Evolutionary conservation across 2,329 filamentous ascomycete genomes (phyloP), one percentile per base, ranked within the genome.

Genomic region (Clarireedia paspali): DNA sequence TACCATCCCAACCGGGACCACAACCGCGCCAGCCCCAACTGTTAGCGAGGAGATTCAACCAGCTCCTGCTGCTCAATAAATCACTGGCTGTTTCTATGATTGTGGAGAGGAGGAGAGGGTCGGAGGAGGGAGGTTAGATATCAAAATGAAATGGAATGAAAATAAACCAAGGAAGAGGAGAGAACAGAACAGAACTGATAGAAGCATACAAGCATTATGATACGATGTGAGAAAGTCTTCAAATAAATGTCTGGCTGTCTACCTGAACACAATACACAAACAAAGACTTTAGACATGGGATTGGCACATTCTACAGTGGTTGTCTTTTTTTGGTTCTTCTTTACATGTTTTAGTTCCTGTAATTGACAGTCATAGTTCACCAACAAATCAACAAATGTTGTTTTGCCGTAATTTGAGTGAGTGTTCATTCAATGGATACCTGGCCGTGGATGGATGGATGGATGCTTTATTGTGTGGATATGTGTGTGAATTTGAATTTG

Each of bases 21-120:
- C 59, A n/a, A 58, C 51, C 47, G 59, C 57, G 49, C 59, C 63
- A 34, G 55, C 55, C 15, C 55, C 57, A 36, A 47, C 59, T 57
- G 57, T 54, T 42, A 56, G 53, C 45, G 58, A 47, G 30, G 63
- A 63, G 48, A 63, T 64, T 34, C 59, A 64, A 54, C 62, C 47
- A 10, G 63, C 47, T 20, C 53, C 61, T 30, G 60, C 62, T 51
- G 65, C 59, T 48, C 46, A 56, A 20, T 59, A 62, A 42, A 53
- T 64, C 62, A 55, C 60, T 49, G 27, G 34, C 34, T 38, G 17
- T 2, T n/a, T 14, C n/a, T 39, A 40, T 24, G 45, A 27, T 23
- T 24, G 20, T 39, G 27, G 9, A 30, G 23, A 15, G 45, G 14
- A 24, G 46, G 14, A 27, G 24, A 47, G 46, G 10, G 46, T 30